Percentiles rank a stretch among this genome's conserved stretches.
These are phyloP conservation scores for Gossypium stocksii DNA, from an alignment of 345 rosid genomes.

Conservation along the genomic window DNA sequence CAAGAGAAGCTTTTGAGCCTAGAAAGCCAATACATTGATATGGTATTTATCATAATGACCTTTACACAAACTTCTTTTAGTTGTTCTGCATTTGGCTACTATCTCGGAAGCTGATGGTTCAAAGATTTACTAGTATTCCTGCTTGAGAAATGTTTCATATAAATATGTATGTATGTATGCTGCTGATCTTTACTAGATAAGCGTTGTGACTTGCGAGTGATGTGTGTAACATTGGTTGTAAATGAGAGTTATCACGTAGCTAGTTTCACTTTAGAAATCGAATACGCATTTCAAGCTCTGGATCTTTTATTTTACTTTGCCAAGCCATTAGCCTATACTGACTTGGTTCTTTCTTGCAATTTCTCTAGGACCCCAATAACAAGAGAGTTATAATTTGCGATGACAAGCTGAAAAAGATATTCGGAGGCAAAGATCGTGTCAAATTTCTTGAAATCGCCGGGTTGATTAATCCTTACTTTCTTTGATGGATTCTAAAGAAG, in stretches of 20 bases:
- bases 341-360: conserved; percentile 2
- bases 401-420: conserved; percentile 94
- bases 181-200: background rate
- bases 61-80: background rate
- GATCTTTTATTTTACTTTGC: background rate
- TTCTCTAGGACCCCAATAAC: conserved; percentile 69
- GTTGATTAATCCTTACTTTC: conserved; percentile 86
- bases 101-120: background rate
- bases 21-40: background rate
- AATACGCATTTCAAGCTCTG: background rate
- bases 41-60: background rate
- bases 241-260: background rate
- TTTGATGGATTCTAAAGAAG: conserved; percentile 29
- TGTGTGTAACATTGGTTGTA: background rate
- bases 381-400: conserved; percentile 81
- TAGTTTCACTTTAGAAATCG: no score
- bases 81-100: background rate
- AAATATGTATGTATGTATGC: background rate
- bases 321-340: background rate
- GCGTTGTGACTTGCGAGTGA: background rate
- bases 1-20: background rate
- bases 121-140: no score
- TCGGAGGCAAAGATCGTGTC: conserved; percentile 65
- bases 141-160: background rate
- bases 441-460: conserved; percentile 88